Base-by-base conservation (phyloP, 2,329 filamentous ascomycete species). In the Fusarium sp. region DNA sequence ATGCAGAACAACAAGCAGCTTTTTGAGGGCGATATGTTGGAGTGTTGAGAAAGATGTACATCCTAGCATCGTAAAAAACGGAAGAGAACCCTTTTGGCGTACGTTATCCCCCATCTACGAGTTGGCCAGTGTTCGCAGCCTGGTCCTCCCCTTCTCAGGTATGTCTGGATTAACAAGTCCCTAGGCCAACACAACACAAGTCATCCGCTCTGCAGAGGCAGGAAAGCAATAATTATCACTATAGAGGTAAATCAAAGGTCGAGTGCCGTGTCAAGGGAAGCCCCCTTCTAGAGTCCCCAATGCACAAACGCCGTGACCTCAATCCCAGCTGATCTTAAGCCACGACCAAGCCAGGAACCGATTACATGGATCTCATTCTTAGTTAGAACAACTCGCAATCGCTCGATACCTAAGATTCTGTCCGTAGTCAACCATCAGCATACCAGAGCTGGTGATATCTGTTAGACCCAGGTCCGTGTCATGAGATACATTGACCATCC, bases 391-490 rank as follows among this genome's bases (percentile, higher is more conserved):
- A 22, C 15, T 41, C 9, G 20, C 32, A 4, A 22, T 33, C 11
- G 11, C 47, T 33, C 10, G 17, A 37, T 30, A 9, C 62, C 54
- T 35, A 30, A 6, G 27, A 30, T 30, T 23, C 39, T 47, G 33
- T 40, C 14, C 27, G 40, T 30, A 25, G 20, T 46, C 25, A 15
- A 45, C 23, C 7, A 25, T 45, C 40, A 27, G 17, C 22, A 41
- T 45, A 17, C 33, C 56, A 61, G 51, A 50, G 35, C 40, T 51
- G 50, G 43, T 37, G 58, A 46, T 30, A n/a, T 22, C 20, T 33
- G 11, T 39, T n/a, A 39, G 20, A 17, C 25, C 19, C 22, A 30
- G 35, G 54, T n/a, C 48, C 15, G 27, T 30, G 27, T 10, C 27
- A 13, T 13, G 27, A 30, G 27, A 30, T 30, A 13, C 10, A 30